Conservation (phyloP, 768 basidiomycete species). For the Lyophyllum shimeji region DNA sequence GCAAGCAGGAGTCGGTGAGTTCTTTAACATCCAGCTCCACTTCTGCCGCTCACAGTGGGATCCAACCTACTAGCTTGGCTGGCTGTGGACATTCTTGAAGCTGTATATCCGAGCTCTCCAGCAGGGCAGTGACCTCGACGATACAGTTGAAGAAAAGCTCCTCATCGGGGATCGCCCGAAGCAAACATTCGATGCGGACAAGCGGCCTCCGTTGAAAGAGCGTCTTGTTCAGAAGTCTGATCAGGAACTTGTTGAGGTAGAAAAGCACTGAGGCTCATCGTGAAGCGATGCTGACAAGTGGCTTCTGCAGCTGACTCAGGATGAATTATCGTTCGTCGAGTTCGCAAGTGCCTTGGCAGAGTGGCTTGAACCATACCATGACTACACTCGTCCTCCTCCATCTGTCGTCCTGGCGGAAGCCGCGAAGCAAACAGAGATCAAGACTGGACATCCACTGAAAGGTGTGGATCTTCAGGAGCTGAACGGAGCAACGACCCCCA, state of each 20-base stretch:
- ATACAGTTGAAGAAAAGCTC: constrained; percentile 78
- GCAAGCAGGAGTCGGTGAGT: constrained; percentile 54
- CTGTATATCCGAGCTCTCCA: constrained; percentile 78
- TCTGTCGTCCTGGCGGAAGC: constrained; percentile 72
- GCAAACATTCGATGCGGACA: constrained; percentile 49
- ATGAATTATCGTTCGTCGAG: constrained; percentile 58
- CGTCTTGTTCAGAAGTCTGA: constrained; percentile 51
- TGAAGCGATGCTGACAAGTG: not conserved
- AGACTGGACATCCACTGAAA: constrained; percentile 67
- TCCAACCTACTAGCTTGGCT: constrained; percentile 53
- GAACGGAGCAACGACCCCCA: constrained; percentile 45
- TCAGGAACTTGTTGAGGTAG: constrained; percentile 57
- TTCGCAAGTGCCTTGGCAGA: constrained; percentile 63
- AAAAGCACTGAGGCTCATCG: not conserved
- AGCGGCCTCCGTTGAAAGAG: constrained; percentile 52
- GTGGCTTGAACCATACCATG: constrained; percentile 79
- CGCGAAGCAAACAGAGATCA: constrained; percentile 67
- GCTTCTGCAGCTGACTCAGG: constrained; percentile 55
- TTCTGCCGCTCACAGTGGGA: not conserved
- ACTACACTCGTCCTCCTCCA: constrained; percentile 70
- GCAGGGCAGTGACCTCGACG: constrained; percentile 78
- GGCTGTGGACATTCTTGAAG: constrained; percentile 72
- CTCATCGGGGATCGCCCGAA: constrained; percentile 81
- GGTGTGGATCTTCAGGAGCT: constrained; percentile 54
- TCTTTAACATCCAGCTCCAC: not conserved